Conservation (phyloP, 257 asterid genomes). For the Orobanche coerulescens region DNA sequence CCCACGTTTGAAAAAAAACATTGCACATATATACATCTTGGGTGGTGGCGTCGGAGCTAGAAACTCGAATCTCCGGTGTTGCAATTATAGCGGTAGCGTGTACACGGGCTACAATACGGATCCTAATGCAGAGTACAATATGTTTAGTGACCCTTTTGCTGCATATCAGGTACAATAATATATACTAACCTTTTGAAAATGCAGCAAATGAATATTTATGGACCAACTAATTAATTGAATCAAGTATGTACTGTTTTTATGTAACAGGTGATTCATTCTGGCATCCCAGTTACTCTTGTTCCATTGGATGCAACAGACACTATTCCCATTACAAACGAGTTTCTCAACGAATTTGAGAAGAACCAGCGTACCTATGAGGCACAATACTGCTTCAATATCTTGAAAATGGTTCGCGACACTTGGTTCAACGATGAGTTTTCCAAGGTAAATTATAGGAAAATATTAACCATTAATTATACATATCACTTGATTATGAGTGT, state of each 20-base stretch:
- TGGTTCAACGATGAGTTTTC: conserved; percentile 51
- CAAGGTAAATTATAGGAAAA: conserved; percentile 36
- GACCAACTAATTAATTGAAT: too few relatives aligned
- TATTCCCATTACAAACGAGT: conserved; percentile 46
- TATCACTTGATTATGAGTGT: too few relatives aligned
- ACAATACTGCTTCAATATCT: conserved; percentile 68
- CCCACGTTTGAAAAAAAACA: conserved; percentile 63
- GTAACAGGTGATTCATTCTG: conserved; percentile 73
- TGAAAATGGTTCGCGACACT: conserved; percentile 70
- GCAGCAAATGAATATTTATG: too few relatives aligned
- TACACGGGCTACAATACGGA: conserved; percentile 55
- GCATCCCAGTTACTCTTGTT: conserved; percentile 72
- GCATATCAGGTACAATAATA: conserved; percentile 61
- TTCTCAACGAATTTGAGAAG: conserved; percentile 50
- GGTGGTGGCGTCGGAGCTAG: conserved; percentile 77
- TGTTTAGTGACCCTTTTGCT: conserved; percentile 86
- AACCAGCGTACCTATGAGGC: conserved; percentile 76
- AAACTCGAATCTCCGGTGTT: conserved; percentile 54
- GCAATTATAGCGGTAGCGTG: conserved; percentile 69
- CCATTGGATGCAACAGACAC: conserved; percentile 93
- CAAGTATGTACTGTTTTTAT: too few relatives aligned
- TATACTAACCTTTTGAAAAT: too few relatives aligned
- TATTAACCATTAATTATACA: too few relatives aligned
- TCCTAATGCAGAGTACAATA: conserved; percentile 80
- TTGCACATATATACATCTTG: conserved; percentile 68